Conservation (phyloP, 164 flowering plant species). For the Umbilicus rupestris region DNA sequence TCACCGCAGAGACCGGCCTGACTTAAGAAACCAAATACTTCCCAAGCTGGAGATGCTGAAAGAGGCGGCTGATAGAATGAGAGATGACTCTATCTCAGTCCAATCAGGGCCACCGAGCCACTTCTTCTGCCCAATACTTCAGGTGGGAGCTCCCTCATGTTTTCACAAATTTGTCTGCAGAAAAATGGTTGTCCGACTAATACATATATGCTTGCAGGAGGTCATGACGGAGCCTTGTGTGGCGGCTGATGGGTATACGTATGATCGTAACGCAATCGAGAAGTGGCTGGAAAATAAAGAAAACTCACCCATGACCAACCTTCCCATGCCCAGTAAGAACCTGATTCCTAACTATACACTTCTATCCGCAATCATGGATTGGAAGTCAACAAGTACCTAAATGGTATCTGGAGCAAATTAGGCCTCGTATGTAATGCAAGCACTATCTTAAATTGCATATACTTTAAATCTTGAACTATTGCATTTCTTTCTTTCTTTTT, state of each 20-base stretch:
- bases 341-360: constrained; percentile 58
- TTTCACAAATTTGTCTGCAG: not conserved
- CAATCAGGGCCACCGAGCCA: constrained; percentile 43
- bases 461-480: too few species aligned
- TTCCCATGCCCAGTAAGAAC: constrained; percentile 43
- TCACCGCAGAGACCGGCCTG: constrained; percentile 61
- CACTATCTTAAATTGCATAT: too few species aligned
- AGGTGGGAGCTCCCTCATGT: constrained; percentile 28
- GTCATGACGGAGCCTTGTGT: constrained; percentile 78
- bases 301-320: constrained; percentile 65
- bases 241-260: constrained; percentile 84
- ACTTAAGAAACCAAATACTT: constrained; percentile 43
- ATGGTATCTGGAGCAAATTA: too few species aligned
- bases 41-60: constrained; percentile 56
- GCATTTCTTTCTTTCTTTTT: too few species aligned
- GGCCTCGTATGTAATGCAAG: too few species aligned
- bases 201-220: constrained; percentile 32
- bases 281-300: constrained; percentile 52
- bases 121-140: constrained; percentile 69
- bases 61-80: constrained; percentile 36
- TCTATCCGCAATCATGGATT: constrained; percentile 62
- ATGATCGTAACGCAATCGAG: constrained; percentile 67
- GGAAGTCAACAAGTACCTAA: constrained; percentile 36
- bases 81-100: constrained; percentile 12
- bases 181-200: not conserved